Evolutionary conservation across 148 eudicot species (phyloP).

Genomic region (Vaccinium corymbosum): DNA sequence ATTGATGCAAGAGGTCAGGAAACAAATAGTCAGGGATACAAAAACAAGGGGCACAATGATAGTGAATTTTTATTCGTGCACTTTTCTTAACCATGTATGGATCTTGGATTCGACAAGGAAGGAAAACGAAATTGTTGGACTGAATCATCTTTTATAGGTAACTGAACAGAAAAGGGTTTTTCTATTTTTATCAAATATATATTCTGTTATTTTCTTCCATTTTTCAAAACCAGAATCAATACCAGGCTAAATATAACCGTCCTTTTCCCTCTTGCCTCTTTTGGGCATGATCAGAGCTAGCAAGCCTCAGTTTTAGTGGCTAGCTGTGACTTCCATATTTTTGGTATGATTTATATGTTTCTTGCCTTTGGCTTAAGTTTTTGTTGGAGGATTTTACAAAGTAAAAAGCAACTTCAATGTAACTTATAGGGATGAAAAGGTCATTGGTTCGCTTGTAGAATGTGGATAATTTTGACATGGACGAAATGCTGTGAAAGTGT

Average conservation of each 20-base stretch:
- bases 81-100: background rate
- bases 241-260: constrained; percentile 31
- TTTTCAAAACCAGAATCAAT: background rate
- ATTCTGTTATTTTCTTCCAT: background rate
- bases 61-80: background rate
- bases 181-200: background rate
- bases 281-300: constrained; percentile 33
- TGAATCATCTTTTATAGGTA: background rate
- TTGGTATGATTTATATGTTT: background rate
- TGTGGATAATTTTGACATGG: too few relatives aligned
- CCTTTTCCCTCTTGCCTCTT: constrained; percentile 43
- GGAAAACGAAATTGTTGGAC: background rate
- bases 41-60: background rate
- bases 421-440: background rate
- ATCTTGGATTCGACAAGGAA: background rate
- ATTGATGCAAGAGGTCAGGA: background rate
- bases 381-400: background rate
- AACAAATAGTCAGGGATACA: background rate
- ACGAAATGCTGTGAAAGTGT: too few relatives aligned
- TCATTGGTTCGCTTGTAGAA: background rate
- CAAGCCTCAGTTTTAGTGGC: constrained; percentile 17
- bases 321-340: constrained; percentile 5
- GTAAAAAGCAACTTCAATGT: background rate
- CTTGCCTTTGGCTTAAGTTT: background rate
- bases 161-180: background rate